Evolutionary conservation across 73 alveolate species (phyloP), one percentile per base, ranked within the genome.

Genomic region (Effrenium voratum): DNA sequence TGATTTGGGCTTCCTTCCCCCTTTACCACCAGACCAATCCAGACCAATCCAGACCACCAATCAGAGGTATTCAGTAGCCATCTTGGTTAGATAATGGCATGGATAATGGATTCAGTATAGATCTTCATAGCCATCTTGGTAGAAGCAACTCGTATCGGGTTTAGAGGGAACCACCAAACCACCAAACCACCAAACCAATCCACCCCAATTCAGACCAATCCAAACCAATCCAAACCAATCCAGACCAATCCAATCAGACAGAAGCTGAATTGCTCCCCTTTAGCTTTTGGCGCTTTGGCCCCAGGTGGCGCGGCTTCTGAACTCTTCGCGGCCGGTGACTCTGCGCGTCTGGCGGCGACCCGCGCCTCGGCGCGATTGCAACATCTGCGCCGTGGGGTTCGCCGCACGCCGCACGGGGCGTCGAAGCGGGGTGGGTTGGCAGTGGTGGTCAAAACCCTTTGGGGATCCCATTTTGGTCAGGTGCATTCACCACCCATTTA

Each of bases 321-420:
- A 68, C 49, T 87, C 95, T 84, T 41, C 84, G 41, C 80, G 80
- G 47, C 95, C 95, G 16, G 84, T 60, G 95, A 87, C 95, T 26
- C 84, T 87, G 80, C 95, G 95, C 32, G 95, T 87, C 68, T 84
- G 60, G 38, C 83, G 95, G 38, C 44, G 95, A 1, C 95, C 95
- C 3, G 93, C 28, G 6, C 55, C 76, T 15, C 46, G 93, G 76
- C 1, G 1, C 63, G 63, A n/a, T n/a, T n/a, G n/a, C n/a, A n/a
- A n/a, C n/a, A n/a, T n/a, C n/a, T n/a, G n/a, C n/a, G n/a, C n/a
- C n/a, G n/a, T n/a, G n/a, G n/a, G n/a, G n/a, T n/a, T n/a, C n/a
- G n/a, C n/a, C n/a, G n/a, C n/a, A n/a, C n/a, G n/a, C n/a, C n/a
- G n/a, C n/a, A n/a, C n/a, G n/a, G n/a, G n/a, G n/a, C n/a, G n/a